phyloP scores from a whole-genome alignment of 805 yeast genomes.

The Saturnispora kantuleensis region DNA sequence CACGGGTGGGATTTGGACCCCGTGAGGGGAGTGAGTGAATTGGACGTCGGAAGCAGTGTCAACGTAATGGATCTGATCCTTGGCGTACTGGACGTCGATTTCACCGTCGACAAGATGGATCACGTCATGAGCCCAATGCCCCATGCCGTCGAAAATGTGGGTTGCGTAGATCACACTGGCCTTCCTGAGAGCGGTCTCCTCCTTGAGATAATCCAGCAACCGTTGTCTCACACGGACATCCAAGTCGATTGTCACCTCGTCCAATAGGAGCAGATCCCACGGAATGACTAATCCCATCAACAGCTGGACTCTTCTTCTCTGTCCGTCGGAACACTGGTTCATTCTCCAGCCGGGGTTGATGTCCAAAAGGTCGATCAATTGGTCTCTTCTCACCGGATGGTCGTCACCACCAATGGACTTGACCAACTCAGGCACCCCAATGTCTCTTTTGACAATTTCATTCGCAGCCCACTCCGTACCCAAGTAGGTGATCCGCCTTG shows the following conservation, averaged over 20 bases:
- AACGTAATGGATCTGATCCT: slow-evolving; percentile 26
- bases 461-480: slow-evolving; percentile 98
- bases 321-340: slow-evolving; percentile 90
- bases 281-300: slow-evolving; percentile 90
- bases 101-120: slow-evolving; percentile 69
- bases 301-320: slow-evolving; percentile 85
- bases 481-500: slow-evolving; percentile 46
- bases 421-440: slow-evolving; percentile 72
- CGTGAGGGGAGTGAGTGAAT: slow-evolving; percentile 19
- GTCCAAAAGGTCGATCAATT: slow-evolving; percentile 67
- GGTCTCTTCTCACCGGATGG: slow-evolving; percentile 67
- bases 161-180: slow-evolving; percentile 89
- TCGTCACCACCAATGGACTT: slow-evolving; percentile 73
- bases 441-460: slow-evolving; percentile 81
- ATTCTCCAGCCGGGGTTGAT: slow-evolving; percentile 86
- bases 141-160: slow-evolving; percentile 92
- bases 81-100: slow-evolving; percentile 30
- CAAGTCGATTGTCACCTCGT: slow-evolving; percentile 93
- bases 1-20: too few relatives aligned
- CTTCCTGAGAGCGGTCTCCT: slow-evolving; percentile 61
- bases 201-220: slow-evolving; percentile 55
- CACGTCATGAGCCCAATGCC: slow-evolving; percentile 80
- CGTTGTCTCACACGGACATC: slow-evolving; percentile 85
- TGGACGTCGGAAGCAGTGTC: slow-evolving; percentile 21
- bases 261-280: slow-evolving; percentile 79